A percentile compares a stretch with the other conserved stretches of the same genome.
These are phyloP conservation scores for Liriodendron chinense DNA, from an alignment of 164 flowering plant genomes.

Conservation along the genomic window DNA sequence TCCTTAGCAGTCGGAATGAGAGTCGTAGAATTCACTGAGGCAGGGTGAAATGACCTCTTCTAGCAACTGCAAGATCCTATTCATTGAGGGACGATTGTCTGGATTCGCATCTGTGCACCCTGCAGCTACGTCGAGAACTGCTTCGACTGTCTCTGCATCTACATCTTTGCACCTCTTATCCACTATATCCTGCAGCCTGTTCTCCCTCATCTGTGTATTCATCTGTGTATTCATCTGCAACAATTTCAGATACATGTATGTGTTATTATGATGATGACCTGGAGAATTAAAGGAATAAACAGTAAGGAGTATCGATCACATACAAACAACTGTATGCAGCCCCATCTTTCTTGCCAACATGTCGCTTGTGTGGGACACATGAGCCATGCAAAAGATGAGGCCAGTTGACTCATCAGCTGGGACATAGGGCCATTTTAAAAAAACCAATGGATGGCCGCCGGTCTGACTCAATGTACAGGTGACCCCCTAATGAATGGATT, in stretches of 20 bases:
- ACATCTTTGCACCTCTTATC: slow-evolving; percentile 68
- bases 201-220: slow-evolving; percentile 69
- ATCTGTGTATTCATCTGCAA: slow-evolving; percentile 47
- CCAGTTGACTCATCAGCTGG: too few relatives aligned
- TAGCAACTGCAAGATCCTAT: slow-evolving; percentile 66
- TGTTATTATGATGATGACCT: neutral
- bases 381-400: neutral
- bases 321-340: too few relatives aligned
- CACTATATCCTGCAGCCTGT: slow-evolving; percentile 62
- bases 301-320: too few relatives aligned
- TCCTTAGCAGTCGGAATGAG: slow-evolving; percentile 64
- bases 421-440: neutral
- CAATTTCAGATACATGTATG: neutral
- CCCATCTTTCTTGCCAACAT: too few relatives aligned
- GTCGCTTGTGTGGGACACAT: neutral
- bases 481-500: neutral
- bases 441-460: neutral
- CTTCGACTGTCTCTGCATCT: slow-evolving; percentile 71
- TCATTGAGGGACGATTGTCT: slow-evolving; percentile 83
- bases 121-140: slow-evolving; percentile 69
- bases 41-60: slow-evolving; percentile 92
- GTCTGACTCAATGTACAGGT: neutral
- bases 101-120: slow-evolving; percentile 80
- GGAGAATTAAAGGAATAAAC: neutral
- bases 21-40: slow-evolving; percentile 82